A percentile compares a stretch with the other conserved stretches of the same genome.
These are phyloP conservation scores for Trichophyton verrucosum DNA, from an alignment of 2,329 filamentous ascomycete species.

Conservation along the genomic window DNA sequence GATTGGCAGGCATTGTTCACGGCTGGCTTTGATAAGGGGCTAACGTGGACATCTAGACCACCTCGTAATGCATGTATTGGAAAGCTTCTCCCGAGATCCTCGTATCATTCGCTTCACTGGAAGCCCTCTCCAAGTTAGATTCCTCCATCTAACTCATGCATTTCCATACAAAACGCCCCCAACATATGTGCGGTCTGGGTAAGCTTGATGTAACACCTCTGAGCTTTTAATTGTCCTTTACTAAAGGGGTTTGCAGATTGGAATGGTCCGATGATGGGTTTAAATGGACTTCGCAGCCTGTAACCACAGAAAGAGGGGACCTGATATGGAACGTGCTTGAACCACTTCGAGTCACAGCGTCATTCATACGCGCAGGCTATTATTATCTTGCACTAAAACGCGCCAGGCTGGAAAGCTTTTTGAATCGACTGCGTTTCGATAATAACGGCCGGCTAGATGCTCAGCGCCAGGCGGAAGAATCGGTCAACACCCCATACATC, in stretches of 20 bases:
- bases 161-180: slow-evolving; percentile 8
- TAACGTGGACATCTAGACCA: not conserved
- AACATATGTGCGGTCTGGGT: slow-evolving; percentile 11
- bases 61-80: not conserved
- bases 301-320: slow-evolving; percentile 9
- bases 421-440: not conserved
- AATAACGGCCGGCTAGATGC: not conserved
- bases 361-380: not conserved
- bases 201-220: not conserved
- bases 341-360: not conserved
- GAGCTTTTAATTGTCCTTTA: not conserved
- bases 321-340: slow-evolving; percentile 7
- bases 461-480: not conserved
- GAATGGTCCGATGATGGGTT: slow-evolving; percentile 9
- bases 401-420: not conserved
- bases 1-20: not conserved
- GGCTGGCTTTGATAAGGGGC: not conserved
- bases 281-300: slow-evolving; percentile 4
- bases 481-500: not conserved
- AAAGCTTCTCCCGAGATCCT: not conserved
- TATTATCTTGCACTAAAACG: not conserved
- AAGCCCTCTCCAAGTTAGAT: not conserved
- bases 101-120: not conserved
- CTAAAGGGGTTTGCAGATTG: not conserved
- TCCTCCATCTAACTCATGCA: not conserved